Evolutionary conservation across 2,329 filamentous ascomycete species (phyloP).

Genomic region (Bipolaris sorokiniana): DNA sequence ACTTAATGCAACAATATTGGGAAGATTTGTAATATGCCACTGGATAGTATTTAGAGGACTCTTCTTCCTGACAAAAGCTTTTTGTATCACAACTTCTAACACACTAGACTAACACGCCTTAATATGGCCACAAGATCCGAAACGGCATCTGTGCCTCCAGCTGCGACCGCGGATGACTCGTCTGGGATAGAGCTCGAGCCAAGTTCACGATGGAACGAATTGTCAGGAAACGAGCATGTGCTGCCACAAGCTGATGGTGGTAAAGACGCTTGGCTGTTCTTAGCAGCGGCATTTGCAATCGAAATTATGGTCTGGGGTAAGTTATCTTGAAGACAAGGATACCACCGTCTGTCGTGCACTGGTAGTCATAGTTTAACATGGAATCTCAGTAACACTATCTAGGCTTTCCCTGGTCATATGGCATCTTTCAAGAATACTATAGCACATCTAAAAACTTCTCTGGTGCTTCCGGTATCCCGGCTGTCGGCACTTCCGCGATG

Average conservation of each 20-base stretch:
- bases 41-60: neutral
- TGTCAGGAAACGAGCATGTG: conserved; percentile 13
- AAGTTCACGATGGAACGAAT: conserved; percentile 8
- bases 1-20: neutral
- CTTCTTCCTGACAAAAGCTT: neutral
- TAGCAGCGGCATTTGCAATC: conserved; percentile 57
- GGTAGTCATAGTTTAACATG: neutral
- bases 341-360: neutral
- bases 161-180: conserved; percentile 2
- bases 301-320: conserved; percentile 59
- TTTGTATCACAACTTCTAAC: neutral
- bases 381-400: conserved; percentile 3
- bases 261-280: conserved; percentile 59
- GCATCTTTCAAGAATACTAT: conserved; percentile 75
- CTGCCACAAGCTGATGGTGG: conserved; percentile 58
- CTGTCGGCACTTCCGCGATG: conserved; percentile 70
- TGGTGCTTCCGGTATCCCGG: conserved; percentile 60
- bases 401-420: conserved; percentile 73
- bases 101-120: neutral
- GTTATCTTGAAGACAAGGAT: neutral
- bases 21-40: neutral
- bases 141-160: neutral
- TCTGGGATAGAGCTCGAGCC: conserved; percentile 10
- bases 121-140: conserved; percentile 2
- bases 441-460: conserved; percentile 64